These are phyloP conservation scores for Solanum sejunctum DNA, from an alignment of 257 asterid genomes.

Conservation along the genomic window DNA sequence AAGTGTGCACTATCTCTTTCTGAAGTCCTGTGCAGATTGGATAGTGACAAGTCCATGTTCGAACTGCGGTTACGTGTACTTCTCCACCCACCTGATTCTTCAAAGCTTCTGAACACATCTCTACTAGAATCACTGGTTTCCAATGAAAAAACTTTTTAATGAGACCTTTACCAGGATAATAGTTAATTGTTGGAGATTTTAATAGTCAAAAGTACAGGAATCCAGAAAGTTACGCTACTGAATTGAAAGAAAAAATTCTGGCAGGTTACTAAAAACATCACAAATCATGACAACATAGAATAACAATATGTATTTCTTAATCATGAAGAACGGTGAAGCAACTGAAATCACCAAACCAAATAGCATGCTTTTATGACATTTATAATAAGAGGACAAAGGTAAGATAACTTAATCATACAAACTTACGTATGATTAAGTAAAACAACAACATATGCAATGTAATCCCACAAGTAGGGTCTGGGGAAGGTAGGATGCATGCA, in stretches of 20 bases:
- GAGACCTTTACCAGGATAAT: background rate
- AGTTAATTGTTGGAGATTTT: background rate
- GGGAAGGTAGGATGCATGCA: background rate
- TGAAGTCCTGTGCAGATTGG: constrained; percentile 7
- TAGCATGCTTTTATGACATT: background rate
- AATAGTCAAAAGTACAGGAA: background rate
- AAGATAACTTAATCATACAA: background rate
- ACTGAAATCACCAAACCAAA: background rate
- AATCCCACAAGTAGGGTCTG: background rate
- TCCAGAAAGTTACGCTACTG: background rate
- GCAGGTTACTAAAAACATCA: background rate
- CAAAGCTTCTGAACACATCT: constrained; percentile 12
- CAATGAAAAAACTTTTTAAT: background rate
- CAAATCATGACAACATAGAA: background rate
- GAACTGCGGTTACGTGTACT: constrained; percentile 31
- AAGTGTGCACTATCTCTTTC: constrained; percentile 9
- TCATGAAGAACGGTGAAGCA: background rate
- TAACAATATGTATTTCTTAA: background rate
- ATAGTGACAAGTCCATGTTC: constrained; percentile 9
- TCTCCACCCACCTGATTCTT: constrained; percentile 48
- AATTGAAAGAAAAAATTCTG: background rate
- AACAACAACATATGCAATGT: background rate
- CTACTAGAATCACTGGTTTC: constrained; percentile 14
- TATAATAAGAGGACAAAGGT: background rate
- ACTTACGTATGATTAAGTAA: background rate